Percentiles rank a stretch among this genome's conserved stretches.
phyloP scores from a whole-genome alignment of 2,329 filamentous ascomycete genomes.

The Metarhizium guizhouense region DNA sequence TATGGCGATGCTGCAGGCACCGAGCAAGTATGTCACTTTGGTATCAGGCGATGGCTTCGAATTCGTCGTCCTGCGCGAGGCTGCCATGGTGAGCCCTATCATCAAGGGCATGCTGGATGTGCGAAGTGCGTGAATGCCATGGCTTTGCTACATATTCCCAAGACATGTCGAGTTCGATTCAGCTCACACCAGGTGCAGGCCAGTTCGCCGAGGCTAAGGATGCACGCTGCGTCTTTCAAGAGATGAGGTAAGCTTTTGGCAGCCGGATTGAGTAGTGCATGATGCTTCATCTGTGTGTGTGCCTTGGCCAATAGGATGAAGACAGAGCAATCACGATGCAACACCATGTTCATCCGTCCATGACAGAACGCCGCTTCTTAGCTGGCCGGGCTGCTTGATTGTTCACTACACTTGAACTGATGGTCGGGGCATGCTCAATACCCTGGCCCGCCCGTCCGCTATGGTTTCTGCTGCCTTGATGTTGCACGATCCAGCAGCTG shows the following conservation, averaged over 20 bases:
- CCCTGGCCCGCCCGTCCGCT: conserved; percentile 4
- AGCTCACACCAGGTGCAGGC: conserved; percentile 29
- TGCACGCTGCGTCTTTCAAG: conserved; percentile 58
- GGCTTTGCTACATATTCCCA: not conserved
- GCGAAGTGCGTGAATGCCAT: conserved; percentile 38
- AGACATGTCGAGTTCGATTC: not conserved
- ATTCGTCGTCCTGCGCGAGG: conserved; percentile 65
- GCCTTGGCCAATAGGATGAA: conserved; percentile 22
- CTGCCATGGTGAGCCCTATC: conserved; percentile 58
- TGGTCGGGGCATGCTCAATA: conserved; percentile 1
- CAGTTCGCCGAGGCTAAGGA: conserved; percentile 57
- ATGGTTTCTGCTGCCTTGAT: not conserved
- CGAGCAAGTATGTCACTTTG: conserved; percentile 66
- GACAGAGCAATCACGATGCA: conserved; percentile 31
- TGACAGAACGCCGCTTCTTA: conserved; percentile 32
- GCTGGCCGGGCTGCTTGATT: conserved; percentile 37
- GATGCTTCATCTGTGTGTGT: not conserved
- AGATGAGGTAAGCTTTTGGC: conserved; percentile 55
- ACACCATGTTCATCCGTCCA: conserved; percentile 16
- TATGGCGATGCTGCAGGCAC: conserved; percentile 15
- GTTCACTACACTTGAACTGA: conserved; percentile 59
- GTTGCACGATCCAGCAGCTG: conserved; percentile 5
- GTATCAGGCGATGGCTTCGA: conserved; percentile 69
- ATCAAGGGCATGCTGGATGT: conserved; percentile 70
- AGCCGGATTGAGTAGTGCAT: not conserved